Percentiles rank a stretch among this genome's conserved stretches.
Evolutionary conservation across 2,329 filamentous ascomycete species (phyloP).

Genomic region (Pseudogymnoascus sp.): DNA sequence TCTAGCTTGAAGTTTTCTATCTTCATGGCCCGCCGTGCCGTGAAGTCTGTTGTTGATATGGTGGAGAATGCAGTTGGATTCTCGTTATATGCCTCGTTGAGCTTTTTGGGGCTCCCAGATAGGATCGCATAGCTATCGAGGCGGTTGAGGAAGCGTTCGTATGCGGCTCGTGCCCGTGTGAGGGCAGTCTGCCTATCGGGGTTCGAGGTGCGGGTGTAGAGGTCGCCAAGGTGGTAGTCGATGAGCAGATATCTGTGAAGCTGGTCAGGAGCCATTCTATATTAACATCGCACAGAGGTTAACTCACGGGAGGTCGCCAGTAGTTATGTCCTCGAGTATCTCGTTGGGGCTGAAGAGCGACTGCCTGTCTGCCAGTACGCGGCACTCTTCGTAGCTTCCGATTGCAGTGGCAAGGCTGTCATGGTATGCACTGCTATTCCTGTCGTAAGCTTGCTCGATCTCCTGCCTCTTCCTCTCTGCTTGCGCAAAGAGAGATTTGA

Average conservation of each 20-base stretch:
- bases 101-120: conserved; percentile 52
- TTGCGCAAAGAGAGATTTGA: conserved; percentile 45
- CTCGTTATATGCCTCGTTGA: conserved; percentile 68
- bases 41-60: conserved; percentile 56
- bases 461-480: conserved; percentile 48
- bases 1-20: conserved; percentile 80
- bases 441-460: conserved; percentile 58
- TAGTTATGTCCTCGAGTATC: conserved; percentile 75
- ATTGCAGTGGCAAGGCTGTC: conserved; percentile 62
- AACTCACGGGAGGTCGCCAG: conserved; percentile 68
- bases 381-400: conserved; percentile 64
- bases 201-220: conserved; percentile 61
- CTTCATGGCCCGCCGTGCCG: conserved; percentile 70
- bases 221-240: conserved; percentile 71
- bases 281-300: not conserved
- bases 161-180: conserved; percentile 56
- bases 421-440: conserved; percentile 58
- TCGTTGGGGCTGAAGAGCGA: conserved; percentile 91
- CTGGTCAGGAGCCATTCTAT: conserved; percentile 19
- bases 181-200: conserved; percentile 58
- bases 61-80: conserved; percentile 66
- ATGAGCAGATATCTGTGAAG: conserved; percentile 61
- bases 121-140: conserved; percentile 76
- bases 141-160: conserved; percentile 70
- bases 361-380: conserved; percentile 59